Base-by-base conservation (phyloP, 2,329 filamentous ascomycete species). In the Aurifilum marmelostoma region DNA sequence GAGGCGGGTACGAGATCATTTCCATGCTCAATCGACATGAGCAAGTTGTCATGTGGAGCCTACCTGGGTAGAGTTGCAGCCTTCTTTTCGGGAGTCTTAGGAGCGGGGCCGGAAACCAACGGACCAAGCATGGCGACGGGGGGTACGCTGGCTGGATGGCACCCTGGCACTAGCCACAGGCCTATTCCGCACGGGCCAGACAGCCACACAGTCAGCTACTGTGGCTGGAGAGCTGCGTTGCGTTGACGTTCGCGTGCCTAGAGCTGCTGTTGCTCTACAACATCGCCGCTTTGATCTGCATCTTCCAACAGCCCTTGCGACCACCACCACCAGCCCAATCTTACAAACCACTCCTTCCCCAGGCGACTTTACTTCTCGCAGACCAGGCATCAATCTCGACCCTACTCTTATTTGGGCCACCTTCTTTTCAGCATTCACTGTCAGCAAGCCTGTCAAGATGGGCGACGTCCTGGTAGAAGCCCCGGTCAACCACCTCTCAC, bases 391-490 rank as follows among this genome's bases (percentile, higher is more conserved):
- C 24, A 37, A 14, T 7, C 29, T 29, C n/a, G 12, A n/a, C 34
- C 37, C 12, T 32, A 21, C 3, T 52, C 27, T 24, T 16, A 7
- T 18, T 67, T 39, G 8, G 41, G 58, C 59, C n/a, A 39, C 39
- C 8, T 16, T 27, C 62, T 32, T 24, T n/a, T 16, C 52, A 34
- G 41, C 47, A 56, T 67, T 41, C 37, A 60, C 62, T 52, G 54
- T 52, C 52, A 65, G 62, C 66, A 64, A 50, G 52, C 59, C 66
- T 68, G 72, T 71, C 72, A 86, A 79, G 54, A 97, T 97, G 95
- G 94, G 90, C 81, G 93, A 97, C 85, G 88, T 93, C 79, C 87
- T 91, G 76, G 89, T 97, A 78, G 93, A 97, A 83, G 94, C 88
- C 82, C 89, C 93, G 78, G 85, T 87, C 79, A 91, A 89, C 85